These are phyloP conservation scores for Artomyces pyxidatus DNA, from an alignment of 768 basidiomycete species.

Conservation along the genomic window DNA sequence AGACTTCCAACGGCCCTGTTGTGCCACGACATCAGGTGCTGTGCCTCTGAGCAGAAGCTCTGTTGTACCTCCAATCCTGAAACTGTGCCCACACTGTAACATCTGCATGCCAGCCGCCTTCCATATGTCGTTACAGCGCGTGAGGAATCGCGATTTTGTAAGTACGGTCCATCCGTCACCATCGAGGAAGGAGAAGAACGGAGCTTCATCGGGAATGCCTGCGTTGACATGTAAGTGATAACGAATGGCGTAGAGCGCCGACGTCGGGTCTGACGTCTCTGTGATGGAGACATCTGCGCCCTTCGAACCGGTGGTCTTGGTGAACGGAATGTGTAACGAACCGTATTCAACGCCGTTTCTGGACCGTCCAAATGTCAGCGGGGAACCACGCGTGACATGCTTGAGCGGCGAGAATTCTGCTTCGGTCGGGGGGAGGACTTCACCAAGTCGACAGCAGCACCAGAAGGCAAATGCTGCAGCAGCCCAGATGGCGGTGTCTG, in stretches of 20 bases:
- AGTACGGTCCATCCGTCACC: constrained; percentile 1
- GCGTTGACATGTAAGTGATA: not conserved
- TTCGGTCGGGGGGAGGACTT: not conserved
- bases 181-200: not conserved
- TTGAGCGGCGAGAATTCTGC: not conserved
- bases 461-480: not conserved
- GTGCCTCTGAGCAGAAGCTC: constrained; percentile 16
- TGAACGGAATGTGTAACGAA: not conserved
- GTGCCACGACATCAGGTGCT: constrained; percentile 15
- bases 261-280: not conserved
- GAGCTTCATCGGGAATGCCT: not conserved
- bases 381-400: not conserved
- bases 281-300: not conserved
- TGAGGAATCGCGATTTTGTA: constrained; percentile 8
- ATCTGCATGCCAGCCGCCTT: not conserved
- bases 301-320: not conserved
- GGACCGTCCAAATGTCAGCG: not conserved
- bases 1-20: constrained; percentile 18
- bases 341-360: not conserved
- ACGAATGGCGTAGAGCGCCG: not conserved
- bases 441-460: not conserved
- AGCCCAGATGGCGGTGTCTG: not conserved
- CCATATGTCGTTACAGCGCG: constrained; percentile 13
- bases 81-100: constrained; percentile 13
- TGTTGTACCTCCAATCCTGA: constrained; percentile 20